phyloP scores from a whole-genome alignment of 2,329 filamentous ascomycete species.

The Botryotinia narcissicola region DNA sequence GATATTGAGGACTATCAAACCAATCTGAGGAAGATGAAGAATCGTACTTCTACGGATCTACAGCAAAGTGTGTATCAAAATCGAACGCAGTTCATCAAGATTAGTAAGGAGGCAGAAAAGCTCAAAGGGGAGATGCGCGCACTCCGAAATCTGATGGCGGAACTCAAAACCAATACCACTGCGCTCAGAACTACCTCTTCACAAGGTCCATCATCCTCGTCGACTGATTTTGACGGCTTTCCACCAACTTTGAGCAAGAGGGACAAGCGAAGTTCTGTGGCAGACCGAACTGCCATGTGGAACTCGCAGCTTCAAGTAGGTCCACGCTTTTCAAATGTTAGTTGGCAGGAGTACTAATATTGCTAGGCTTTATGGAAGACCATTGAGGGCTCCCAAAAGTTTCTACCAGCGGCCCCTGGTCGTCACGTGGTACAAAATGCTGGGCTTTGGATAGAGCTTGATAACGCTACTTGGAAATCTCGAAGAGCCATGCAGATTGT shows the following conservation, averaged over 20 bases:
- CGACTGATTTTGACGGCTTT: conserved; percentile 51
- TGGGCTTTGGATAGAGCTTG: conserved; percentile 90
- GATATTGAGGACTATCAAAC: conserved; percentile 38
- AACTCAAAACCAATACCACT: conserved; percentile 76
- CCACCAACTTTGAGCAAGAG: conserved; percentile 59
- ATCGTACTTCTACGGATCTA: conserved; percentile 57
- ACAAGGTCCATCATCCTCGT: conserved; percentile 45
- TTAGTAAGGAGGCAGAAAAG: conserved; percentile 98
- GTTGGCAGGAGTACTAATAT: conserved; percentile 19
- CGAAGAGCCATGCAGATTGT: conserved; percentile 87
- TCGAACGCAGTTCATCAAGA: conserved; percentile 96
- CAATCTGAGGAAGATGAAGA: conserved; percentile 34
- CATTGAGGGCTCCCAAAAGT: conserved; percentile 97
- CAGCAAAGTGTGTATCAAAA: conserved; percentile 98
- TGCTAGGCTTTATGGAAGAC: conserved; percentile 82
- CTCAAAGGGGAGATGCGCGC: conserved; percentile 94
- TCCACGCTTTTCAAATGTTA: not conserved
- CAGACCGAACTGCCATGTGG: conserved; percentile 64
- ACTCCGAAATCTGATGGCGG: conserved; percentile 84
- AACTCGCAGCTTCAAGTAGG: conserved; percentile 59
- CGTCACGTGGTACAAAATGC: conserved; percentile 93
- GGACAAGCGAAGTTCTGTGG: conserved; percentile 87
- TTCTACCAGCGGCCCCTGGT: conserved; percentile 84
- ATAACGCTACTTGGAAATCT: conserved; percentile 96
- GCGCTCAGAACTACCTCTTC: conserved; percentile 61